phyloP scores from a whole-genome alignment of 768 basidiomycete genomes.

The Russula vinacea region DNA sequence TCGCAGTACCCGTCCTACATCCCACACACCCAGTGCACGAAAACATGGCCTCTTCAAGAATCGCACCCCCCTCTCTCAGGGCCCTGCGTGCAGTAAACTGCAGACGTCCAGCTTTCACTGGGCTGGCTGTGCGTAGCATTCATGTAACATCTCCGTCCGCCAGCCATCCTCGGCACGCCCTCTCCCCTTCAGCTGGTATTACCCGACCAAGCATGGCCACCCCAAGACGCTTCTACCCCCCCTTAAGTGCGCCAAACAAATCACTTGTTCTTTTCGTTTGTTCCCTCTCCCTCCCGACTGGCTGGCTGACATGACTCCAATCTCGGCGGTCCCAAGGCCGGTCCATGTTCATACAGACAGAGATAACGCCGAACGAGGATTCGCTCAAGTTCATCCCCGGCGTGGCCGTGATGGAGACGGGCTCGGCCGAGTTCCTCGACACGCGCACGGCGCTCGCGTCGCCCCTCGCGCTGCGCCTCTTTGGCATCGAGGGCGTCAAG shows the following conservation, averaged over 20 bases:
- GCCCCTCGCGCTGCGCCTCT: conserved; percentile 89
- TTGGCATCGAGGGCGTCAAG: conserved; percentile 90
- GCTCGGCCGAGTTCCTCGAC: conserved; percentile 93
- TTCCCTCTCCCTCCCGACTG: background rate
- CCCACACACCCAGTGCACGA: background rate
- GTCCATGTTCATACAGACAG: conserved; percentile 98
- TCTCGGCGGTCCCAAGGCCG: conserved; percentile 42
- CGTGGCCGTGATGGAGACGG: conserved; percentile 77
- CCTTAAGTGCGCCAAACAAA: conserved; percentile 38
- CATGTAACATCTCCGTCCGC: conserved; percentile 16
- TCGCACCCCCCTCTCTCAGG: background rate
- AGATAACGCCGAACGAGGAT: conserved; percentile 94
- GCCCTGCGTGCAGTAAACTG: background rate
- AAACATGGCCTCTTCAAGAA: conserved; percentile 14
- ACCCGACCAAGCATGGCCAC: conserved; percentile 16
- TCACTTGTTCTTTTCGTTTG: background rate
- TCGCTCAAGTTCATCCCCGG: conserved; percentile 99
- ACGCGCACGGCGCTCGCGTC: conserved; percentile 82
- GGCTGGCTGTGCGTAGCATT: background rate
- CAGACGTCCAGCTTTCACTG: background rate
- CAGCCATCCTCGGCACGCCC: conserved; percentile 9
- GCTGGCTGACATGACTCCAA: background rate
- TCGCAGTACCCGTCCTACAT: background rate
- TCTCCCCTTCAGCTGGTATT: conserved; percentile 14
- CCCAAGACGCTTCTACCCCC: conserved; percentile 27